Percentiles rank a stretch among this genome's conserved stretches.
Conservation (phyloP, 768 basidiomycete species). For the Gloeopeniophorella convolvens region DNA sequence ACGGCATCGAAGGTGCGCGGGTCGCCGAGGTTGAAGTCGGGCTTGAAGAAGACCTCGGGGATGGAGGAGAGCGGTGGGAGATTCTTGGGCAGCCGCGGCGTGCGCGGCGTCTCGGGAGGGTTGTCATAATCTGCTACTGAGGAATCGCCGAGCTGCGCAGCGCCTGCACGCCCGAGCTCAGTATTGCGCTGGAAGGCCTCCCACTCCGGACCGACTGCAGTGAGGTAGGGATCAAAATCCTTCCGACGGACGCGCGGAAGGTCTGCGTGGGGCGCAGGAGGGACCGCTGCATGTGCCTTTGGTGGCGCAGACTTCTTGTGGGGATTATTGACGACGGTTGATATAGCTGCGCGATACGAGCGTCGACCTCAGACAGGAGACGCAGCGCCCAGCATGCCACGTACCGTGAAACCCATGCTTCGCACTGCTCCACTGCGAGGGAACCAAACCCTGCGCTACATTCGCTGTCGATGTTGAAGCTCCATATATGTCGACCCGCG, state of each 20-base stretch:
- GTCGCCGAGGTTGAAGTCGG: slow-evolving; percentile 74
- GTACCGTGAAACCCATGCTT: slow-evolving; percentile 86
- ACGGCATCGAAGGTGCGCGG: slow-evolving; percentile 72
- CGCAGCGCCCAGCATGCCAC: slow-evolving; percentile 21
- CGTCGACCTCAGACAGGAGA: background rate
- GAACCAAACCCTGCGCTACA: slow-evolving; percentile 43
- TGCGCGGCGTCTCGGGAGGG: slow-evolving; percentile 23
- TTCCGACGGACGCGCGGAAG: slow-evolving; percentile 74
- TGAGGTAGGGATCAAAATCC: slow-evolving; percentile 82
- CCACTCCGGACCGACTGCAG: slow-evolving; percentile 69
- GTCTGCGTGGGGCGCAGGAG: slow-evolving; percentile 62
- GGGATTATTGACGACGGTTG: slow-evolving; percentile 89
- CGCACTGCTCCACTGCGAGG: slow-evolving; percentile 71
- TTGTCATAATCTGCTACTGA: slow-evolving; percentile 10
- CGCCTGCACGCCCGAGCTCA: slow-evolving; percentile 29
- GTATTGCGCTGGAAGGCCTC: slow-evolving; percentile 53
- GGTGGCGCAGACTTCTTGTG: slow-evolving; percentile 80
- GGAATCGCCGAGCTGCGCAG: slow-evolving; percentile 25
- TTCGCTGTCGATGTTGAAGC: slow-evolving; percentile 41
- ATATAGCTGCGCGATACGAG: slow-evolving; percentile 59
- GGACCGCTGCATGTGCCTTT: slow-evolving; percentile 77
- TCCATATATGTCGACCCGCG: slow-evolving; percentile 40
- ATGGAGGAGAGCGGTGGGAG: slow-evolving; percentile 71
- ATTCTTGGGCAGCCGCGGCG: slow-evolving; percentile 29
- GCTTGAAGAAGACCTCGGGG: slow-evolving; percentile 74